Evolutionary conservation across 164 flowering plant genomes (phyloP).

Genomic region (Magnolia kwangsiensis): DNA sequence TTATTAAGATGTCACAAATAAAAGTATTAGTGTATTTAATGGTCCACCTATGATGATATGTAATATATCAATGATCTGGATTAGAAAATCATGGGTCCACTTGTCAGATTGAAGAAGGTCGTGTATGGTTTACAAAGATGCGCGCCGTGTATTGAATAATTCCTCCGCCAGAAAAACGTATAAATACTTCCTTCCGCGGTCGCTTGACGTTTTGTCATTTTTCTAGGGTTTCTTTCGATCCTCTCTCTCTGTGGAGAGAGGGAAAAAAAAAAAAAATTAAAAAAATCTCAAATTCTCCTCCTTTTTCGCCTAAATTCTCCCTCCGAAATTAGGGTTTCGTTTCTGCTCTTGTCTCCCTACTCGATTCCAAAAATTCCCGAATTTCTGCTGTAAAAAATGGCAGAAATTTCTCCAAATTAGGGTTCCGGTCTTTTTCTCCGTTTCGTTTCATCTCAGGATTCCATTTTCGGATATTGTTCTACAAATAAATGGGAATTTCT

Average conservation of each 20-base stretch:
- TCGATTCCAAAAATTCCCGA: neutral
- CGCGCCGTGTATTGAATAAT: neutral
- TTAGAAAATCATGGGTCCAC: neutral
- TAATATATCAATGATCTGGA: neutral
- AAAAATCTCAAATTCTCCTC: neutral
- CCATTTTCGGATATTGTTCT: too few relatives aligned
- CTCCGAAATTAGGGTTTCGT: neutral
- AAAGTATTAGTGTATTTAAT: too few relatives aligned
- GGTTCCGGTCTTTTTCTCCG: neutral
- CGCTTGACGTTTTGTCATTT: too few relatives aligned
- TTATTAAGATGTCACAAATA: too few relatives aligned
- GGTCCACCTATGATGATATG: too few relatives aligned
- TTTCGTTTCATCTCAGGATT: too few relatives aligned
- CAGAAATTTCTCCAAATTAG: neutral
- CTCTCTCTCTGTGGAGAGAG: too few relatives aligned
- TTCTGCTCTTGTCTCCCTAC: neutral
- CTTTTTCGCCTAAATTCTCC: neutral
- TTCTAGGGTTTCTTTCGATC: neutral
- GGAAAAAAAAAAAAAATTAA: too few relatives aligned
- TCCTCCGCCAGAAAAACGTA: neutral
- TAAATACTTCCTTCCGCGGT: neutral
- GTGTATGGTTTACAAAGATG: neutral
- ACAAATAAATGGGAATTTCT: too few relatives aligned
- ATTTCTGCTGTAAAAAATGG: neutral
- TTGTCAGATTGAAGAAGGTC: neutral